Evolutionary conservation across 2,329 filamentous ascomycete species (phyloP), one percentile per base, ranked within the genome.

Genomic region (Penicillium italicum): DNA sequence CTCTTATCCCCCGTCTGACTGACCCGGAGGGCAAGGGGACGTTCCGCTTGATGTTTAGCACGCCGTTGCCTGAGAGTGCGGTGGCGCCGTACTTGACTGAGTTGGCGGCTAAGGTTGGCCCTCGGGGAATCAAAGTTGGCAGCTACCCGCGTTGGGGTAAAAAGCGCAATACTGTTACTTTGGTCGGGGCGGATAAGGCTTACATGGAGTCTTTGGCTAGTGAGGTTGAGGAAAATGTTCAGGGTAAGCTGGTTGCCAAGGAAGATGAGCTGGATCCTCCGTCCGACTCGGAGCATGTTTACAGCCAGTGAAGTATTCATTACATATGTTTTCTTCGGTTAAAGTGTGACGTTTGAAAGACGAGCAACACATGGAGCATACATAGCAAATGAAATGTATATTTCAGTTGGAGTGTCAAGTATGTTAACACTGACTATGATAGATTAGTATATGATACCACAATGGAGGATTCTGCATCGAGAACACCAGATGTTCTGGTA

Each of bases 71-170:
- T 0, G 94, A 99, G 79, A 97, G 91, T 73, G 83, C 82, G 18
- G 85, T 97, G 31, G 93, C 94, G 12, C 83, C 80, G 18, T 97
- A 90, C 70, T 78, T 99, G 67, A 93, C 91, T 1, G 82, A 90
- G 62, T 77, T 97, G 59, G 90, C 92, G 5, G 82, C 78, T 28
- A 84, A 84, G 71, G 88, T 92, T 22, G 87, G 85, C 70, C 77
- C 85, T 0, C 85, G 83, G 67, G 91, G 91, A 3, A 82, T 97
- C 67, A 97, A 97, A 77, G 91, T 97, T 16, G 94, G 94, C 44
- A 96, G 90, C 74, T 97, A 99, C 74, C 94, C 94, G 34, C 81
- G 91, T 53, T 97, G 92, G 91, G 90, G 89, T 5, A 93, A 90
- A 80, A 85, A 85, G 67, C 81, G 81, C 60, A 97, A 97, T 74